Evolutionary conservation across 495 filamentous ascomycete genomes (phyloP).

Genomic region (Terfezia boudieri): DNA sequence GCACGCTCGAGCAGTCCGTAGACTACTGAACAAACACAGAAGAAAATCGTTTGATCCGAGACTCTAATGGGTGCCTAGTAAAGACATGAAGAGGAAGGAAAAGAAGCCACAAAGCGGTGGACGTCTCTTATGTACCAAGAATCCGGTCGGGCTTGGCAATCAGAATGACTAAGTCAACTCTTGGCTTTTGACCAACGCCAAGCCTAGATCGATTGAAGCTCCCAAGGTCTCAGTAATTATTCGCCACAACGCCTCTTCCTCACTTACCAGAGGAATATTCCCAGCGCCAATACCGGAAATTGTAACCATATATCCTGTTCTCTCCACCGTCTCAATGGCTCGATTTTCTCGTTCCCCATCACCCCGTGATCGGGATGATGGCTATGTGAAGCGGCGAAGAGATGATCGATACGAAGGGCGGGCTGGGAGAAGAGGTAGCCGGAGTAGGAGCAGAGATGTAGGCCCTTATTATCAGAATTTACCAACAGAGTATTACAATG

Average conservation of each 20-base stretch:
- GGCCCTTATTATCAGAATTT: constrained; percentile 2
- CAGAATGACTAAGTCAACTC: too few species aligned
- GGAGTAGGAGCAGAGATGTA: constrained; percentile 13
- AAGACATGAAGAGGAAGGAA: constrained; percentile 31
- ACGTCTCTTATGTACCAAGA: too few species aligned
- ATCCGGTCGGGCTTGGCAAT: too few species aligned
- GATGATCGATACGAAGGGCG: constrained; percentile 18
- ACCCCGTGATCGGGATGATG: constrained; percentile 9
- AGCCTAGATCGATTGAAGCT: too few species aligned
- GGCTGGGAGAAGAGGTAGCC: constrained; percentile 12
- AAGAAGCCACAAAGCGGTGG: constrained; percentile 2
- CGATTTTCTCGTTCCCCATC: constrained; percentile 14
- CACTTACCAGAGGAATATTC: too few species aligned
- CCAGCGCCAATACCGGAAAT: too few species aligned
- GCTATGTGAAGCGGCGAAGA: constrained; percentile 14
- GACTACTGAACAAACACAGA: constrained; percentile 80
- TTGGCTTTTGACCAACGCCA: too few species aligned
- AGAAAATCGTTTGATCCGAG: constrained; percentile 62
- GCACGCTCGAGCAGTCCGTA: constrained; percentile 68
- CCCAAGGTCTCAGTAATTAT: too few species aligned
- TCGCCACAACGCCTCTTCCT: too few species aligned
- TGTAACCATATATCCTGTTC: too few species aligned
- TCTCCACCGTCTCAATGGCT: background rate
- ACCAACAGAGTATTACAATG: background rate
- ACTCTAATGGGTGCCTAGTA: constrained; percentile 97